phyloP scores from a whole-genome alignment of 1,139 yeast species.

The Kodamaea anthophila region DNA sequence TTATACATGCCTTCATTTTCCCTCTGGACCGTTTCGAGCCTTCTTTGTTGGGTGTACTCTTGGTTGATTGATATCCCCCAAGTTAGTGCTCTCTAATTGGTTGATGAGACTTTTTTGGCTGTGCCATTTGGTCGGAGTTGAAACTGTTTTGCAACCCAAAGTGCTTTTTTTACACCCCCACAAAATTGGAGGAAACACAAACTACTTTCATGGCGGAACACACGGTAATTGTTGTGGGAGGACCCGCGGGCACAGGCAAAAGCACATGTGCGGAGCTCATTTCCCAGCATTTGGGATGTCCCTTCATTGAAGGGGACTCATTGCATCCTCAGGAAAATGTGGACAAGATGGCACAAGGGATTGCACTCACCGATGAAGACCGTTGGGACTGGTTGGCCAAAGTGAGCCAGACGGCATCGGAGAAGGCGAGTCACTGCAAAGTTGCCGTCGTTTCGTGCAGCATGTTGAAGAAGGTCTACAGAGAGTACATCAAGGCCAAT shows the following conservation, averaged over 20 bases:
- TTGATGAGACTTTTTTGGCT: no score
- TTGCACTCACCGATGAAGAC: slow-evolving; percentile 82
- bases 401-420: slow-evolving; percentile 40
- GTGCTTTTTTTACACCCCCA: slow-evolving; percentile 6
- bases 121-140: no score
- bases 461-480: slow-evolving; percentile 65
- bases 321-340: slow-evolving; percentile 71
- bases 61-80: no score
- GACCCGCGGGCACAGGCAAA: slow-evolving; percentile 95
- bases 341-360: slow-evolving; percentile 74
- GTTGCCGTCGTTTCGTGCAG: slow-evolving; percentile 72
- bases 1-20: no score
- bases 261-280: slow-evolving; percentile 65
- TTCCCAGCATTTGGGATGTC: slow-evolving; percentile 37
- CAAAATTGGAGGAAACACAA: slow-evolving; percentile 4
- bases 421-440: slow-evolving; percentile 18
- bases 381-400: slow-evolving; percentile 81
- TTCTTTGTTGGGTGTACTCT: no score
- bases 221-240: slow-evolving; percentile 51
- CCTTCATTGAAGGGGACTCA: slow-evolving; percentile 79
- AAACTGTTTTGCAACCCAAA: no score
- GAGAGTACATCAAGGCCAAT: slow-evolving; percentile 47
- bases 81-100: no score
- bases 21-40: no score
- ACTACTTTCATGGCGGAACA: slow-evolving; percentile 1